A percentile compares a stretch with the other conserved stretches of the same genome.
Evolutionary conservation across 1,284 basidiomycete genomes (phyloP).

Genomic region (Cyathus olla): DNA sequence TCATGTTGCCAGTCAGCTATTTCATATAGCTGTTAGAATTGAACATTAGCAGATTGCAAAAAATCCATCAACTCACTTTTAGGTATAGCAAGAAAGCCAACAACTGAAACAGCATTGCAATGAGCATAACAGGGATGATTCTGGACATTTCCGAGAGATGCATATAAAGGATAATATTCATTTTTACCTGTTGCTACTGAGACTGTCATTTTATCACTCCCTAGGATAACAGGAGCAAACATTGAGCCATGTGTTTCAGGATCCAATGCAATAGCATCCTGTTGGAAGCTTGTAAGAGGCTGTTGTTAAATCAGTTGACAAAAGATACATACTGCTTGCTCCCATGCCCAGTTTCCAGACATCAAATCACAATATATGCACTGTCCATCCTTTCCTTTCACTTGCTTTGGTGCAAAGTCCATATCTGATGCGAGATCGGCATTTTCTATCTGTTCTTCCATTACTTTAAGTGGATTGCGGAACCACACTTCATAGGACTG

Average conservation of each 20-base stretch:
- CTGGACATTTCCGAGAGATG: conserved; percentile 26
- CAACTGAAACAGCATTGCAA: not conserved
- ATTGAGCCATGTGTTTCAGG: conserved; percentile 26
- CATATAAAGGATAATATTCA: conserved; percentile 27
- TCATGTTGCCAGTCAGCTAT: conserved; percentile 10
- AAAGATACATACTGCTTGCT: conserved; percentile 9
- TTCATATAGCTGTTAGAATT: not conserved
- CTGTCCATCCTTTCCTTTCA: conserved; percentile 1
- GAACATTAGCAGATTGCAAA: not conserved
- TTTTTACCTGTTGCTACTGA: conserved; percentile 31
- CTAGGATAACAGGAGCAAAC: conserved; percentile 42
- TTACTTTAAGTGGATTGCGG: conserved; percentile 25
- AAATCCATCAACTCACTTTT: conserved; percentile 18
- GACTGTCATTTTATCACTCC: conserved; percentile 48
- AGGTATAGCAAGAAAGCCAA: conserved; percentile 4
- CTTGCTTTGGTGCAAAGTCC: conserved; percentile 30
- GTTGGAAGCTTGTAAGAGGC: conserved; percentile 7
- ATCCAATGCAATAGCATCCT: conserved; percentile 27
- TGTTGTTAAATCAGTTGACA: not conserved
- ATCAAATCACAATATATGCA: conserved; percentile 9
- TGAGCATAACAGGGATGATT: conserved; percentile 1
- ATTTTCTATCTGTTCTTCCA: conserved; percentile 31
- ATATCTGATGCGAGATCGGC: conserved; percentile 20
- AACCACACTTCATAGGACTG: conserved; percentile 39
- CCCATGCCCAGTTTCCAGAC: conserved; percentile 12